Conservation (phyloP, 176 grass and related monocot genomes). For the Triticum dicoccoides region DNA sequence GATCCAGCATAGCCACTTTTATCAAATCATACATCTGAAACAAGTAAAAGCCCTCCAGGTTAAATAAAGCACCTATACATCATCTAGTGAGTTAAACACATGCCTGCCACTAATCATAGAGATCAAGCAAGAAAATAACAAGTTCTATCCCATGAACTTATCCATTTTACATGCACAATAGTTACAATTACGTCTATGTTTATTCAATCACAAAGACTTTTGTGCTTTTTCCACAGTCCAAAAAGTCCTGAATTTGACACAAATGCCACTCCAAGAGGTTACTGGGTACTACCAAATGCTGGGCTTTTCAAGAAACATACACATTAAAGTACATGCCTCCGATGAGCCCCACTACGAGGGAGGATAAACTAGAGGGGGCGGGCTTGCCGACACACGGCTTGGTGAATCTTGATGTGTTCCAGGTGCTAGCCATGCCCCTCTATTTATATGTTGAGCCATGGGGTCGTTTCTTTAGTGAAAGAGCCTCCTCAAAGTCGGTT, state of each 20-base stretch:
- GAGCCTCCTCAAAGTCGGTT: no score
- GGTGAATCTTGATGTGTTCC: no score
- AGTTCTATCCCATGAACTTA: background rate
- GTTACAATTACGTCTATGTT: background rate
- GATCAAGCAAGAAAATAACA: background rate
- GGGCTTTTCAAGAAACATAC: background rate
- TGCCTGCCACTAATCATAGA: background rate
- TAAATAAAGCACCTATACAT: background rate
- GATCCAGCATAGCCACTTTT: background rate
- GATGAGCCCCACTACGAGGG: background rate
- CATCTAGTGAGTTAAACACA: background rate
- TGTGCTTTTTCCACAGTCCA: background rate
- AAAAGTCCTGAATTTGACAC: background rate
- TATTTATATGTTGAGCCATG: no score
- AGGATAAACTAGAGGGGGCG: no score
- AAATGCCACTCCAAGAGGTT: background rate
- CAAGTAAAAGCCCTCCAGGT: background rate
- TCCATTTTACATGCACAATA: background rate
- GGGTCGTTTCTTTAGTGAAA: no score
- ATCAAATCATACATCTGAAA: constrained; percentile 10
- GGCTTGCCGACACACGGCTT: no score
- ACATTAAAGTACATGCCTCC: background rate
- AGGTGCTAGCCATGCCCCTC: no score
- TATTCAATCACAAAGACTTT: constrained; percentile 2
- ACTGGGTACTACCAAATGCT: background rate